Conservation (phyloP, 2,329 filamentous ascomycete species). For the Sporothrix variecibatus region DNA sequence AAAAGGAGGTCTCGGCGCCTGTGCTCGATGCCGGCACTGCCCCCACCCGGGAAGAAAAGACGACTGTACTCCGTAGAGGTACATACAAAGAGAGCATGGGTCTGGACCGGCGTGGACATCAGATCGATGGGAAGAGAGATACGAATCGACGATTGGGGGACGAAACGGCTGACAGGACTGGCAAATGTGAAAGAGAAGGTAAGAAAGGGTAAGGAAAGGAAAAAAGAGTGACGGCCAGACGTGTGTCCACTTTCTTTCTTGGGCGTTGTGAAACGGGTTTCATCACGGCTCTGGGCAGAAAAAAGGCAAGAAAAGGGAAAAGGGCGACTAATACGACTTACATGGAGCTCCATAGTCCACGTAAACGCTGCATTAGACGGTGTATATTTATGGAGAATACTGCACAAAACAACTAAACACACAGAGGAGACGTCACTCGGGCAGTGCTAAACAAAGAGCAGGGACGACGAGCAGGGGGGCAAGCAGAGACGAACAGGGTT, state of each 20-base stretch:
- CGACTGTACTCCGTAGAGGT: background rate
- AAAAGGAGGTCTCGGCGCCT: background rate
- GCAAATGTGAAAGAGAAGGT: background rate
- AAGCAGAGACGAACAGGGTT: background rate
- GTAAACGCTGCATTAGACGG: background rate
- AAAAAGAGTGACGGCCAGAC: background rate
- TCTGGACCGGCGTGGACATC: slow-evolving; percentile 4
- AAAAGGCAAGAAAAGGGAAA: background rate
- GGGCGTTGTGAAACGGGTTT: slow-evolving; percentile 24
- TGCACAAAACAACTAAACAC: background rate
- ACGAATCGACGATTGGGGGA: background rate
- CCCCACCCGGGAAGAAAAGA: slow-evolving; percentile 16
- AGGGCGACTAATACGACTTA: background rate
- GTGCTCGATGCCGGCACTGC: slow-evolving; percentile 19
- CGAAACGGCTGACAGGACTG: background rate
- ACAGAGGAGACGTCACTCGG: background rate
- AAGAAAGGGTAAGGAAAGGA: background rate
- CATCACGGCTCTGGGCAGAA: slow-evolving; percentile 11
- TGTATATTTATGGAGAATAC: background rate
- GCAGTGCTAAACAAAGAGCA: background rate
- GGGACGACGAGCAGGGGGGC: background rate
- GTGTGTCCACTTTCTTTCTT: slow-evolving; percentile 7
- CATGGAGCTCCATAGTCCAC: background rate
- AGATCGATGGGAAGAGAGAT: background rate
- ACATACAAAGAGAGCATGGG: background rate